Base-by-base conservation (phyloP, 2,329 filamentous ascomycete species). In the Botrytis paeoniae region DNA sequence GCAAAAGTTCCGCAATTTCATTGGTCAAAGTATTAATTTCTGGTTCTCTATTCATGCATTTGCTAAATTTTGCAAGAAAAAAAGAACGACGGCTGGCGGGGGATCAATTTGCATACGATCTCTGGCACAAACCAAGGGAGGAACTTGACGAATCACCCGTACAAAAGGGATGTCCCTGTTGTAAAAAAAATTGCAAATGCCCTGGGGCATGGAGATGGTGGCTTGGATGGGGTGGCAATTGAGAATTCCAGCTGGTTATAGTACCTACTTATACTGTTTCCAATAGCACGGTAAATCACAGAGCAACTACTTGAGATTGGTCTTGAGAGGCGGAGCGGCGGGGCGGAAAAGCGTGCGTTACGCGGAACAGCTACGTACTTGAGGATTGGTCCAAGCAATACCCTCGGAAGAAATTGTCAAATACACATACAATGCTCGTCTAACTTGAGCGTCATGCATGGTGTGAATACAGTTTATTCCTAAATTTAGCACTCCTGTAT, bases 21-120 rank as follows among this genome's bases (percentile, higher is more conserved):
- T 25, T 43, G 57, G 57, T 62, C 54, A 61, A 70, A 70, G 54
- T 70, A 70, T 70, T 70, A 8, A 25, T 43, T 41, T 45, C 12
- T n/a, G 7, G n/a, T 32, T 45, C n/a, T 32, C 5, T 14, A 45
- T 22, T 64, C 18, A n/a, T 51, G 39, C 37, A 22, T 63, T 29
- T 70, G 32, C 69, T 70, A 64, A 70, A 45, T 37, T 12, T 32
- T 35, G 22, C 12, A 14, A 70, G 69, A n/a, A 51, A 20, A 10
- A 70, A 70, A 43, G 32, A 35, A 10, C 69, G 43, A 43, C 12
- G 10, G n/a, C 43, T 70, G 8, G 59, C 43, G 4, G 69, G 69
- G 12, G 69, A 70, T 70, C 69, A 70, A 39, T 64, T 70, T 64
- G 59, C 41, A 39, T 64, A 70, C 59, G 59, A 54, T 32, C 25